Evolutionary conservation across 805 yeast genomes (phyloP), one percentile per base, ranked within the genome.

Genomic region (Pichia heedii): DNA sequence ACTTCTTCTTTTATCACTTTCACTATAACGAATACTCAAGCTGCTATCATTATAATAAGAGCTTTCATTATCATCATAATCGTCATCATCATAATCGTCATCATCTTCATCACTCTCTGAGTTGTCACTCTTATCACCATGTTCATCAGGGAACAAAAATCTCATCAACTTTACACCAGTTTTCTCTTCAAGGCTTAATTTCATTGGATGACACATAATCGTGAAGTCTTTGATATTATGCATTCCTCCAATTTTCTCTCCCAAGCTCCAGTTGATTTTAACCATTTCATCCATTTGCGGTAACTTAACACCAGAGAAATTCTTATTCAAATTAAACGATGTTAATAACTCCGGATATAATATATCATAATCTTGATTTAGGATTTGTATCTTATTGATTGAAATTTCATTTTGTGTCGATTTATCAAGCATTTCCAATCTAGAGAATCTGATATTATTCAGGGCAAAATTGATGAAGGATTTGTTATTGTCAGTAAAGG

Each of bases 191-290:
- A 90, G 58, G 50, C 81, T 83, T 3, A 90, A 53, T 47, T 76
- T 77, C 48, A 89, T 54, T 1, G 96, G 96, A 41, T 74, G 71
- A 16, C 86, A 59, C 2, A 64, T 60, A 18, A 85, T 67, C 32
- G 75, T 75, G 21, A 86, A 79, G 40, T 72, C 66, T 46, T 77
- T 79, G 63, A 89, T 69, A 21, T 89, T 79, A n/a, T 84, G 74
- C 40, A 89, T 87, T 11, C 97, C 97, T 27, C 96, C 97, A 44
- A 90, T 82, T 0, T 95, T 87, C 43, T 75, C 77, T 41, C 82
- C 74, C 79, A 84, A 76, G n/a, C 77, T 73, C 97, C 97, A 89
- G 11, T 63, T 56, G 2, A 79, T 60, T 7, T 62, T 60, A 8
- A 81, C 58, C 47, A 76, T 60, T 36, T 56, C 54, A n/a, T 54